A percentile compares a stretch with the other conserved stretches of the same genome.
Conservation (phyloP, 2,329 filamentous ascomycete genomes). For the Meredithiella fracta region DNA sequence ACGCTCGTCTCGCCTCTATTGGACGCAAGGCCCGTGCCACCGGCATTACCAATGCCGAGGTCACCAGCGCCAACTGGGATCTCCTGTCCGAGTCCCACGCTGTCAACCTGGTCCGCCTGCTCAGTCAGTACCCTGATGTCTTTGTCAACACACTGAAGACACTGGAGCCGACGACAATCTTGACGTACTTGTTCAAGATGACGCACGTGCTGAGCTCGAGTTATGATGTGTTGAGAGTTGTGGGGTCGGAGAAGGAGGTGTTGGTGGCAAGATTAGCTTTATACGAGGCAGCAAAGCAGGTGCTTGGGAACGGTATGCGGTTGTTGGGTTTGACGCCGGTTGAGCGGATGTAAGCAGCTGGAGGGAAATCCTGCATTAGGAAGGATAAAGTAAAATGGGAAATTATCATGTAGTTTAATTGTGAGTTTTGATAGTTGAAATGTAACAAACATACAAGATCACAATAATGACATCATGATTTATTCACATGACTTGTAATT, state of each 20-base stretch:
- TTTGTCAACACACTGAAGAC: constrained; percentile 73
- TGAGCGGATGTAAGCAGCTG: constrained; percentile 25
- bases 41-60: constrained; percentile 36
- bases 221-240: constrained; percentile 67
- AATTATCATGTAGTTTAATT: too few species aligned
- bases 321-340: constrained; percentile 65
- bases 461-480: too few species aligned
- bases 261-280: constrained; percentile 59
- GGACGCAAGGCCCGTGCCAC: constrained; percentile 40
- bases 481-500: too few species aligned
- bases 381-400: too few species aligned
- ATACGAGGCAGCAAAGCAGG: constrained; percentile 59
- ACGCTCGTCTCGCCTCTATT: constrained; percentile 54
- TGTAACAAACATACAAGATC: too few species aligned
- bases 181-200: constrained; percentile 70
- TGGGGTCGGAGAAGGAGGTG: constrained; percentile 60
- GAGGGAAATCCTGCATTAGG: not conserved
- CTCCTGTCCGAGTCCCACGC: constrained; percentile 59
- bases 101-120: constrained; percentile 52
- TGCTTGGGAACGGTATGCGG: constrained; percentile 69
- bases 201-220: constrained; percentile 63
- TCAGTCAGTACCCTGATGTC: constrained; percentile 76
- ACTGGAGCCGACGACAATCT: constrained; percentile 47
- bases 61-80: constrained; percentile 46
- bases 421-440: too few species aligned